Evolutionary conservation across 2,329 filamentous ascomycete species (phyloP).

Genomic region (Aspergillus phoenicis): DNA sequence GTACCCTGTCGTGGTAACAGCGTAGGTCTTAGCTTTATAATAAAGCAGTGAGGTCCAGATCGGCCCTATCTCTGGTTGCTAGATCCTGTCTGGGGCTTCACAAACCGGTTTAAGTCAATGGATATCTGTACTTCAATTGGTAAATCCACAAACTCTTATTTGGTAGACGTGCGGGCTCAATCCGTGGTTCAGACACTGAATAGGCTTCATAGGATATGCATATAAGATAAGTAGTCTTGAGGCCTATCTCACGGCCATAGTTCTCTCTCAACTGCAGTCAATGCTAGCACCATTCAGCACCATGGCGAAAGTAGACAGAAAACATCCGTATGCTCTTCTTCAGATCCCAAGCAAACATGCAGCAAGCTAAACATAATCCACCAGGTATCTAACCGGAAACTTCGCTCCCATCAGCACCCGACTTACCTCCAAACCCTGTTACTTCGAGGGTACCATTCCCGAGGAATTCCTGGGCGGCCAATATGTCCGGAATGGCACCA

Average conservation of each 20-base stretch:
- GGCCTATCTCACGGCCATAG: background rate
- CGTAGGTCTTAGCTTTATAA: no score
- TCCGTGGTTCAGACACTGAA: background rate
- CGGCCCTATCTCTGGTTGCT: no score
- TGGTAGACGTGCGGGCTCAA: no score
- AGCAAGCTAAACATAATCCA: background rate
- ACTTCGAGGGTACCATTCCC: slow-evolving; percentile 62
- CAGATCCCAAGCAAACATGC: no score
- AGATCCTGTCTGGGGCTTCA: no score
- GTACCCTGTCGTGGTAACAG: no score
- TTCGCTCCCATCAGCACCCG: slow-evolving; percentile 65
- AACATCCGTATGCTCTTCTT: background rate
- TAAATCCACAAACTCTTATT: no score
- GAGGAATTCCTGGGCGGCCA: slow-evolving; percentile 68
- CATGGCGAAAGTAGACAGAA: background rate
- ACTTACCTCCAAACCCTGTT: slow-evolving; percentile 57
- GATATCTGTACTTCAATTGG: no score
- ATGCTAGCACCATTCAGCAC: background rate
- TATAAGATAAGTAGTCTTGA: background rate
- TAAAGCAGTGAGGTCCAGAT: no score
- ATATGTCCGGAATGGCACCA: slow-evolving; percentile 72
- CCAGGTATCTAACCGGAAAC: slow-evolving; percentile 66
- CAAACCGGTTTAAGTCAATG: no score
- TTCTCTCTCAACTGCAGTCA: background rate
- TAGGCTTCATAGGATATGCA: background rate